Conservation (phyloP, 108 stramenopile genomes). For the Cylindrotheca fusiformis region DNA sequence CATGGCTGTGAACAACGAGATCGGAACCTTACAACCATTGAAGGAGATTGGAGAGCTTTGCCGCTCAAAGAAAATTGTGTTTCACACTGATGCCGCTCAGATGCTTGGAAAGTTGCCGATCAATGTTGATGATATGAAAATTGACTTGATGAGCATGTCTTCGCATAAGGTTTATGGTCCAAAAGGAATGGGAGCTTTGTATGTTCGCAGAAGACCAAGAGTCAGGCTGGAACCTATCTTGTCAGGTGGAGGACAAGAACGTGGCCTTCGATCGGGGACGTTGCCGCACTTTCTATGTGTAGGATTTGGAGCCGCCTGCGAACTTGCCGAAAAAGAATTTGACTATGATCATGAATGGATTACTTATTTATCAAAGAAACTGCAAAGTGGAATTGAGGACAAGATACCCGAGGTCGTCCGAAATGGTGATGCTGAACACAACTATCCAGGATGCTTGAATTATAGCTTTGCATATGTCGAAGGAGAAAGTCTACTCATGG, state of each 20-base stretch:
- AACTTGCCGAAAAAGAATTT: slow-evolving; percentile 87
- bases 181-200: slow-evolving; percentile 97
- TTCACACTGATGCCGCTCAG: slow-evolving; percentile 99
- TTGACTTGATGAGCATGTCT: slow-evolving; percentile 95
- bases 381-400: slow-evolving; percentile 84
- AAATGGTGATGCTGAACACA: slow-evolving; percentile 89
- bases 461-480: slow-evolving; percentile 99
- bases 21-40: slow-evolving; percentile 95
- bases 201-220: slow-evolving; percentile 94
- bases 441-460: slow-evolving; percentile 96
- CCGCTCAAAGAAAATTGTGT: slow-evolving; percentile 90
- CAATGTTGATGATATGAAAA: slow-evolving; percentile 90
- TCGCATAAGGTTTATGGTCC: slow-evolving; percentile 99
- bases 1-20: slow-evolving; percentile 99
- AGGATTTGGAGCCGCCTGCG: slow-evolving; percentile 93
- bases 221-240: slow-evolving; percentile 97
- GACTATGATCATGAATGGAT: slow-evolving; percentile 81
- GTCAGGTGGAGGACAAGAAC: slow-evolving; percentile 98
- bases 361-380: slow-evolving; percentile 60
- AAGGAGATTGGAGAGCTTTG: slow-evolving; percentile 95
- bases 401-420: slow-evolving; percentile 84
- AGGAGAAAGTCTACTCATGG: slow-evolving; percentile 96
- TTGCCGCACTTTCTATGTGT: slow-evolving; percentile 88
- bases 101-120: slow-evolving; percentile 98
- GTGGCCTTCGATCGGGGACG: slow-evolving; percentile 91